Conservation (phyloP, 495 filamentous ascomycete species). For the Coniosporium apollinis region DNA sequence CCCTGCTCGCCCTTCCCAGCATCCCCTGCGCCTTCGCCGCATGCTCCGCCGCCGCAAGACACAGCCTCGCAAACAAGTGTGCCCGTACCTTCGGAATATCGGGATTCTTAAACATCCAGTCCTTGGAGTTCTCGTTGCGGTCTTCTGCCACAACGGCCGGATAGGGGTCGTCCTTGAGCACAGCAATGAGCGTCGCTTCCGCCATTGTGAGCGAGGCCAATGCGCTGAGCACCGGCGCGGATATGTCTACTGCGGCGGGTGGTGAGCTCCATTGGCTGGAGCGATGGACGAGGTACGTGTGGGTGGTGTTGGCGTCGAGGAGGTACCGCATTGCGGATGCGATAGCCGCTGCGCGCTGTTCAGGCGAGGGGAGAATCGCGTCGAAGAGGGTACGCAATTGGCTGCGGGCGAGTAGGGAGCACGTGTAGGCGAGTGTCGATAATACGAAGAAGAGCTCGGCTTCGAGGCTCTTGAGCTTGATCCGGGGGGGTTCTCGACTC, state of each 20-base stretch:
- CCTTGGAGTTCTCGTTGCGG: slow-evolving; percentile 60
- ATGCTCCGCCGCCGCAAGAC: slow-evolving; percentile 59
- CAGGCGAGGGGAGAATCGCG: slow-evolving; percentile 40
- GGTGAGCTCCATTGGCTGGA: slow-evolving; percentile 21
- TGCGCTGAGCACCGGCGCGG: slow-evolving; percentile 46
- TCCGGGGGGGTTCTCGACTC: slow-evolving; percentile 40
- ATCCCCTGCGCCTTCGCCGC: slow-evolving; percentile 42
- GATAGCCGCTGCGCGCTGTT: slow-evolving; percentile 51
- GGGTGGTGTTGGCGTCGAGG: slow-evolving; percentile 62
- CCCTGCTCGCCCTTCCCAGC: slow-evolving; percentile 29
- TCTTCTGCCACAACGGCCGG: slow-evolving; percentile 58
- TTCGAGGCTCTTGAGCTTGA: slow-evolving; percentile 57
- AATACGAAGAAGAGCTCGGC: slow-evolving; percentile 70
- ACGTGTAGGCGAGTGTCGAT: slow-evolving; percentile 54
- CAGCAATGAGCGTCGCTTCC: slow-evolving; percentile 76
- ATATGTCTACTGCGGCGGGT: slow-evolving; percentile 36
- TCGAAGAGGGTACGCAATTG: slow-evolving; percentile 38
- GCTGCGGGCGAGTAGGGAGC: slow-evolving; percentile 51
- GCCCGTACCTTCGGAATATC: slow-evolving; percentile 78
- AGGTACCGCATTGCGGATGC: slow-evolving; percentile 61
- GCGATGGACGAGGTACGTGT: slow-evolving; percentile 45
- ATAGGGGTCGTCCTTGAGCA: slow-evolving; percentile 88
- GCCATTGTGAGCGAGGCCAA: slow-evolving; percentile 59
- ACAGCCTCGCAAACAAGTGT: slow-evolving; percentile 70
- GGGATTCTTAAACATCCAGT: slow-evolving; percentile 84